phyloP scores from a whole-genome alignment of 345 rosid species.

The Eutrema japonicum region DNA sequence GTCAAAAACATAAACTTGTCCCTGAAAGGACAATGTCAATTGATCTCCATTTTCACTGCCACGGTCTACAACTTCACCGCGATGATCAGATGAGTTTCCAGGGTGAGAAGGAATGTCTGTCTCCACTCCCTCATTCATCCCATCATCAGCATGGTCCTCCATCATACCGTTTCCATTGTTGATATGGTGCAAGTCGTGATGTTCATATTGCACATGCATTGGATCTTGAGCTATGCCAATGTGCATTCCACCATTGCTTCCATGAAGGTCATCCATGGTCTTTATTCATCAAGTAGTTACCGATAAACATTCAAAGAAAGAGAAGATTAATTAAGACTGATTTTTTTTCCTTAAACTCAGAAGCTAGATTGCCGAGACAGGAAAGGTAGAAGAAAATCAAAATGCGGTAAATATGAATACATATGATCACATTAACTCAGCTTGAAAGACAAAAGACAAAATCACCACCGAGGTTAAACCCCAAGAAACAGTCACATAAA shows the following conservation, averaged over 20 bases:
- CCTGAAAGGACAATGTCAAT: slow-evolving; percentile 73
- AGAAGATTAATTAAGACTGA: slow-evolving; percentile 16
- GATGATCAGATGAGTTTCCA: slow-evolving; percentile 52
- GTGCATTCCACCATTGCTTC: slow-evolving; percentile 49
- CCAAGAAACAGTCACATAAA: neutral
- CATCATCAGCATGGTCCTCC: slow-evolving; percentile 48
- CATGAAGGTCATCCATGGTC: slow-evolving; percentile 55
- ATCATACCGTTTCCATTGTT: slow-evolving; percentile 50
- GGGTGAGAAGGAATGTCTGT: slow-evolving; percentile 62
- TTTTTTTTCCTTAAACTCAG: neutral
- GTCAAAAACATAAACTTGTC: slow-evolving; percentile 79
- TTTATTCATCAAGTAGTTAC: slow-evolving; percentile 22
- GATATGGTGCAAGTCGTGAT: slow-evolving; percentile 51
- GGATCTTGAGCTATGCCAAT: slow-evolving; percentile 47
- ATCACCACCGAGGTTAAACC: neutral
- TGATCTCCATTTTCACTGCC: slow-evolving; percentile 58
- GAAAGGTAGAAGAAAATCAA: neutral
- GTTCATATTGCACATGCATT: slow-evolving; percentile 52
- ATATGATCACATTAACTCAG: neutral
- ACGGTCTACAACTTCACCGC: slow-evolving; percentile 47
- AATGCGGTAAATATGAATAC: neutral
- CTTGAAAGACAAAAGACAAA: slow-evolving; percentile 5
- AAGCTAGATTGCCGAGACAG: slow-evolving; percentile 9
- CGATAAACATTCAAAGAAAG: slow-evolving; percentile 21
- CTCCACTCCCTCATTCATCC: slow-evolving; percentile 46